Evolutionary conservation across 768 basidiomycete species (phyloP).

Genomic region (Collybia sordida): DNA sequence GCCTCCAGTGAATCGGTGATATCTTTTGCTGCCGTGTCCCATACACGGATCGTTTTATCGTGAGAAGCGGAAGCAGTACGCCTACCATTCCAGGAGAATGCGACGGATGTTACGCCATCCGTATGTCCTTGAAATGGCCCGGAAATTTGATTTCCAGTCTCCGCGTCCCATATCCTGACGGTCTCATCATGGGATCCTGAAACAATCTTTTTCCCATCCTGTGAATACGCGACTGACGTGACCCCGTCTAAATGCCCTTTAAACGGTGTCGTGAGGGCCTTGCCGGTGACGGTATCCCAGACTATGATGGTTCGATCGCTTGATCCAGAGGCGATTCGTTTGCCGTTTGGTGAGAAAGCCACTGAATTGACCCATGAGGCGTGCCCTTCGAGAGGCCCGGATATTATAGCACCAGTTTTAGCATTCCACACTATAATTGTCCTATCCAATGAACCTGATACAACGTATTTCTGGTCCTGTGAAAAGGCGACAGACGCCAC

Average conservation of each 20-base stretch:
- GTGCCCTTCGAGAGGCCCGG: conserved; percentile 5
- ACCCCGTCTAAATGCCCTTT: neutral
- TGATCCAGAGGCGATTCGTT: conserved; percentile 24
- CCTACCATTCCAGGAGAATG: conserved; percentile 6
- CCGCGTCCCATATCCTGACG: conserved; percentile 1
- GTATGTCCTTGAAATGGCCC: neutral
- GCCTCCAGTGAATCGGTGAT: neutral
- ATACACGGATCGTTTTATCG: conserved; percentile 3
- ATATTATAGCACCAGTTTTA: conserved; percentile 18
- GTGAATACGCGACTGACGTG: neutral
- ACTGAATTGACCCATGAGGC: conserved; percentile 11
- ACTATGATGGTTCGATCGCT: conserved; percentile 19
- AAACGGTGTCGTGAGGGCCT: neutral
- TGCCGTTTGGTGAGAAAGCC: conserved; percentile 26
- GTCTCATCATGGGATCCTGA: neutral
- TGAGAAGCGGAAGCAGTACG: conserved; percentile 2
- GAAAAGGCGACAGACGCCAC: conserved; percentile 21
- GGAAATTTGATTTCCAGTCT: neutral
- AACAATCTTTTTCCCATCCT: neutral
- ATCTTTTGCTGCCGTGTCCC: neutral
- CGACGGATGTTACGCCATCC: neutral
- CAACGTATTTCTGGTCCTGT: conserved; percentile 18
- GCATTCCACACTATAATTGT: conserved; percentile 23
- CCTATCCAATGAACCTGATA: conserved; percentile 24
- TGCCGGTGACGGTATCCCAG: conserved; percentile 20